Evolutionary conservation across 2,329 filamentous ascomycete genomes (phyloP).

Genomic region (Exophiala mesophila): DNA sequence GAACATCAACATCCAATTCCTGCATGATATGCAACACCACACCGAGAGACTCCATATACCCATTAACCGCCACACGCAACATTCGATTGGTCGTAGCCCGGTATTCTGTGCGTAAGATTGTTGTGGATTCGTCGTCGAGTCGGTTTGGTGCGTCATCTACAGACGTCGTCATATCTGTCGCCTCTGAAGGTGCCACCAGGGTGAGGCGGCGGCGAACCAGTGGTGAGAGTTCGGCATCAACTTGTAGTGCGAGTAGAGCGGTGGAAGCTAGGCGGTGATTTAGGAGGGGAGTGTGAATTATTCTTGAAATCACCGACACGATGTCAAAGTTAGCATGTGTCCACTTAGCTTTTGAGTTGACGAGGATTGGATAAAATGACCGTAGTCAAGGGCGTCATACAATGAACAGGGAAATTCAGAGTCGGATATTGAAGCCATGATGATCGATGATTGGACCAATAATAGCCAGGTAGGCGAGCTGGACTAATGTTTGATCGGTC

Average conservation of each 20-base stretch:
- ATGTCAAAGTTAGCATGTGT: too few relatives aligned
- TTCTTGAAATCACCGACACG: too few relatives aligned
- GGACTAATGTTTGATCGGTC: too few relatives aligned
- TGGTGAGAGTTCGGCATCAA: constrained; percentile 84
- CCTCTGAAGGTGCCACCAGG: constrained; percentile 38
- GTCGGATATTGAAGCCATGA: too few relatives aligned
- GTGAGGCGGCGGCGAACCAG: constrained; percentile 70
- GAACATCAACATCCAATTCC: constrained; percentile 78
- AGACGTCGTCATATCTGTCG: constrained; percentile 22
- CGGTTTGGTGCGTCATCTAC: constrained; percentile 15
- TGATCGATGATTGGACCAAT: too few relatives aligned
- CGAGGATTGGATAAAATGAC: too few relatives aligned
- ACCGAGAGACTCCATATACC: constrained; percentile 85
- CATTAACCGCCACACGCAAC: constrained; percentile 92
- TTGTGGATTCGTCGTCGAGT: constrained; percentile 36
- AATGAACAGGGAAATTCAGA: constrained; percentile 39
- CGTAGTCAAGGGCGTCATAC: too few relatives aligned
- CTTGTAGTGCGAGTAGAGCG: constrained; percentile 69
- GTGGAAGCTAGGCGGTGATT: constrained; percentile 70
- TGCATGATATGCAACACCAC: constrained; percentile 86
- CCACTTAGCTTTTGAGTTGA: too few relatives aligned
- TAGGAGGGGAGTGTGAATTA: constrained; percentile 75
- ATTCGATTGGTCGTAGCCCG: constrained; percentile 89
- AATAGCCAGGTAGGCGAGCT: too few relatives aligned
- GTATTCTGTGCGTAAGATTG: constrained; percentile 69